Evolutionary conservation across 176 grass and related monocot species (phyloP).

Genomic region (Musa beccarii): DNA sequence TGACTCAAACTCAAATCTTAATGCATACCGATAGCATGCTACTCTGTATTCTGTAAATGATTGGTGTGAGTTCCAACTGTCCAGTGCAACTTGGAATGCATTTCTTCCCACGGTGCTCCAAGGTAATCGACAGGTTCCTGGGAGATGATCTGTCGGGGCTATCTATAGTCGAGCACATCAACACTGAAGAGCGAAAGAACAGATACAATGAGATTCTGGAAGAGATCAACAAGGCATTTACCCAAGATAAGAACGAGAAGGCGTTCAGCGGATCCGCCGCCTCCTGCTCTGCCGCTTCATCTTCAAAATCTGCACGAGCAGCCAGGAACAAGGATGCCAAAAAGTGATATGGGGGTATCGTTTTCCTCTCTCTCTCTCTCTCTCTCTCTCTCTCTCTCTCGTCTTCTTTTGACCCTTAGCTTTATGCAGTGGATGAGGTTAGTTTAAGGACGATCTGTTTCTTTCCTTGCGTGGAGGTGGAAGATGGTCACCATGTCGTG

Average conservation of each 20-base stretch:
- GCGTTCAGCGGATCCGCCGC: neutral
- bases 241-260: constrained; percentile 4
- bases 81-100: constrained; percentile 3
- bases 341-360: neutral
- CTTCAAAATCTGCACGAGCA: constrained; percentile 3
- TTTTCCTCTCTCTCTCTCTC: neutral
- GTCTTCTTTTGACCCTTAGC: neutral
- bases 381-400: neutral
- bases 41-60: neutral
- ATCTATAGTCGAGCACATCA: neutral
- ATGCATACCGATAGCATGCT: neutral
- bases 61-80: neutral
- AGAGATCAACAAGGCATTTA: neutral
- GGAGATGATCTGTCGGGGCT: neutral
- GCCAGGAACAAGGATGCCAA: neutral
- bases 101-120: constrained; percentile 3
- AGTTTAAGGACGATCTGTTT: neutral
- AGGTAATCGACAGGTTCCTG: neutral
- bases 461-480: neutral
- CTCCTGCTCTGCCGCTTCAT: neutral
- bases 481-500: too few relatives aligned
- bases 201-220: constrained; percentile 10
- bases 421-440: neutral
- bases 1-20: too few relatives aligned
- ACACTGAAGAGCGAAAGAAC: neutral